phyloP scores from a whole-genome alignment of 2,329 filamentous ascomycete species.

The Talaromyces verruculosus region DNA sequence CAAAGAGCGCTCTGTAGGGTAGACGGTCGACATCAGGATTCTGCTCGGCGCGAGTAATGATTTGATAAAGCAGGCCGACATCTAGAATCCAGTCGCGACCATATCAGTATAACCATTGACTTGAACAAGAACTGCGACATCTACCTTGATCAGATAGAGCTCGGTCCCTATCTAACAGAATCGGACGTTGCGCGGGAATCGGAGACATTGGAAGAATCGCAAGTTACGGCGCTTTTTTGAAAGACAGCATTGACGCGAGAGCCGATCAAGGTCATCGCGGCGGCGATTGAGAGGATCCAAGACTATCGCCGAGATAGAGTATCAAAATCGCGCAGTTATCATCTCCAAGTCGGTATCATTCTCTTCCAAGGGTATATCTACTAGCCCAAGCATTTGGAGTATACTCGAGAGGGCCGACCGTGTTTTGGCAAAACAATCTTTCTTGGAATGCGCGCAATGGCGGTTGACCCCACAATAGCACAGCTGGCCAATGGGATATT shows the following conservation, averaged over 20 bases:
- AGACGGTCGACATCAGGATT: constrained; percentile 64
- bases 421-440: constrained; percentile 27
- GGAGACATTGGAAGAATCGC: constrained; percentile 53
- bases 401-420: background rate
- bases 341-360: background rate
- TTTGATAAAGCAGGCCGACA: constrained; percentile 73
- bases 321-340: background rate
- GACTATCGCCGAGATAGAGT: constrained; percentile 13
- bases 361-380: background rate
- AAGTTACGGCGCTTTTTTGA: constrained; percentile 47
- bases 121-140: too few species aligned
- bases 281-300: constrained; percentile 23
- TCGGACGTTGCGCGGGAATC: constrained; percentile 44
- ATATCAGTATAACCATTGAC: background rate
- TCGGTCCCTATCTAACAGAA: constrained; percentile 42
- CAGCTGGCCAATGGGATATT: background rate
- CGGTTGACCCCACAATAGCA: background rate
- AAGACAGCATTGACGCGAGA: constrained; percentile 44
- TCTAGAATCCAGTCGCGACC: constrained; percentile 53
- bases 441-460: constrained; percentile 2
- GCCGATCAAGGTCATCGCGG: constrained; percentile 42
- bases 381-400: background rate
- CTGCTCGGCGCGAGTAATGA: constrained; percentile 70
- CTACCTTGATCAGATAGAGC: constrained; percentile 62
- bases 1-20: constrained; percentile 75